Evolutionary conservation across 2,329 filamentous ascomycete species (phyloP).

Genomic region (Claviceps spartinae): DNA sequence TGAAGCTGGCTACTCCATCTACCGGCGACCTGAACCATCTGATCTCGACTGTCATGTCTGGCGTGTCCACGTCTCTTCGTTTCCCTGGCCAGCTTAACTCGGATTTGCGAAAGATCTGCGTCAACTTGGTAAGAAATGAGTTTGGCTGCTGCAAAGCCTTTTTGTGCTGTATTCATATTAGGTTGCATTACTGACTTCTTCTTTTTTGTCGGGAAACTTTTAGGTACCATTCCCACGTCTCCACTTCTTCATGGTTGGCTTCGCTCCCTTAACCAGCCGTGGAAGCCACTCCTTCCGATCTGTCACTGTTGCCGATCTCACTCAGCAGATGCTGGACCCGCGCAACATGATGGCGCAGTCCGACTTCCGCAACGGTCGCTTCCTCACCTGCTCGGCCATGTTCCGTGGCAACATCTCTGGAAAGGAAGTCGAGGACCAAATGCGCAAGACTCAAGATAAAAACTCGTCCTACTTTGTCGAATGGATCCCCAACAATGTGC

Average conservation of each 20-base stretch:
- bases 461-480: conserved; percentile 99
- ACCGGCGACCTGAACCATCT: conserved; percentile 99
- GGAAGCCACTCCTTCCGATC: conserved; percentile 87
- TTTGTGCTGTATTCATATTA: not conserved
- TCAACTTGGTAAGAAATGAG: conserved; percentile 56
- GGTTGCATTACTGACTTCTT: not conserved
- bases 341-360: conserved; percentile 99
- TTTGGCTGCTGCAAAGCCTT: not conserved
- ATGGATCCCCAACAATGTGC: conserved; percentile 99
- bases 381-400: conserved; percentile 98
- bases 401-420: conserved; percentile 99
- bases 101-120: conserved; percentile 95
- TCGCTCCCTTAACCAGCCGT: conserved; percentile 85
- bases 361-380: conserved; percentile 98
- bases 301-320: conserved; percentile 91
- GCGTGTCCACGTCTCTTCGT: conserved; percentile 93
- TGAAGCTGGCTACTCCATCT: conserved; percentile 96
- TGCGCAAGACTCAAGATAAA: conserved; percentile 99
- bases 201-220: not conserved
- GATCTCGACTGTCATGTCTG: conserved; percentile 98
- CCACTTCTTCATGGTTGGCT: conserved; percentile 99
- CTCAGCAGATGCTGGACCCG: conserved; percentile 99
- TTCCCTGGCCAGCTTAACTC: conserved; percentile 99
- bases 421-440: conserved; percentile 99
- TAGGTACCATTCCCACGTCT: conserved; percentile 97